Conservation (phyloP, 352 stramenopile genomes). For the Phytophthora sojae region DNA sequence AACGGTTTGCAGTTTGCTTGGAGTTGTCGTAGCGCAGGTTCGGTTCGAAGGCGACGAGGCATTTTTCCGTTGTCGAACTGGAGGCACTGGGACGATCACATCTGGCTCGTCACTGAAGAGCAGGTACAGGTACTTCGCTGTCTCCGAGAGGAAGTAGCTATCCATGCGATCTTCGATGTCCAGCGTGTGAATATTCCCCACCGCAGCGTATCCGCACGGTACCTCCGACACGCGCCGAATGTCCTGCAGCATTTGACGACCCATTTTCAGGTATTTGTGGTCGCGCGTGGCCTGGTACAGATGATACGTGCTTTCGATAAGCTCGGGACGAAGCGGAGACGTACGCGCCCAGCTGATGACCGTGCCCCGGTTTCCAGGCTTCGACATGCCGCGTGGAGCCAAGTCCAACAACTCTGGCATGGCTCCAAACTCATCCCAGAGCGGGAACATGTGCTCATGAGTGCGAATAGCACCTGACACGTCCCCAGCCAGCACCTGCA, state of each 20-base stretch:
- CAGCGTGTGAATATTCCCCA: constrained; percentile 91
- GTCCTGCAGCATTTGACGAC: constrained; percentile 86
- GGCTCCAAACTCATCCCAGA: constrained; percentile 95
- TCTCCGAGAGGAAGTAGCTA: constrained; percentile 99
- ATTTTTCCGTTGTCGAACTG: constrained; percentile 6
- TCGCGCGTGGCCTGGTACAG: constrained; percentile 92
- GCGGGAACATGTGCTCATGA: constrained; percentile 94
- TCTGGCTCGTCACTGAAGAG: constrained; percentile 95
- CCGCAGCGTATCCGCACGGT: constrained; percentile 93
- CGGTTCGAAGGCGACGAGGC: constrained; percentile 6
- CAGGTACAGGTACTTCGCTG: constrained; percentile 99
- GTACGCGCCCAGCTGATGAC: constrained; percentile 83
- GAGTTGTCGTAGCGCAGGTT: constrained; percentile 5
- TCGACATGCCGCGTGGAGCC: constrained; percentile 31
- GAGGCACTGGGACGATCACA: constrained; percentile 65
- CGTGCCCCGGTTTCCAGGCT: constrained; percentile 38
- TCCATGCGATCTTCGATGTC: constrained; percentile 97
- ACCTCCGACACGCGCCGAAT: constrained; percentile 90
- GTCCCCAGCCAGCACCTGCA: constrained; percentile 96
- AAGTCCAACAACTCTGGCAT: constrained; percentile 96
- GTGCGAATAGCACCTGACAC: constrained; percentile 89
- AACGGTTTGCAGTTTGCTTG: constrained; percentile 7
- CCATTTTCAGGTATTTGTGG: constrained; percentile 92
- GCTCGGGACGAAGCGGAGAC: constrained; percentile 96
- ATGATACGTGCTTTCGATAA: constrained; percentile 98